phyloP scores from a whole-genome alignment of 768 basidiomycete genomes.

The Pisolithus microcarpus region DNA sequence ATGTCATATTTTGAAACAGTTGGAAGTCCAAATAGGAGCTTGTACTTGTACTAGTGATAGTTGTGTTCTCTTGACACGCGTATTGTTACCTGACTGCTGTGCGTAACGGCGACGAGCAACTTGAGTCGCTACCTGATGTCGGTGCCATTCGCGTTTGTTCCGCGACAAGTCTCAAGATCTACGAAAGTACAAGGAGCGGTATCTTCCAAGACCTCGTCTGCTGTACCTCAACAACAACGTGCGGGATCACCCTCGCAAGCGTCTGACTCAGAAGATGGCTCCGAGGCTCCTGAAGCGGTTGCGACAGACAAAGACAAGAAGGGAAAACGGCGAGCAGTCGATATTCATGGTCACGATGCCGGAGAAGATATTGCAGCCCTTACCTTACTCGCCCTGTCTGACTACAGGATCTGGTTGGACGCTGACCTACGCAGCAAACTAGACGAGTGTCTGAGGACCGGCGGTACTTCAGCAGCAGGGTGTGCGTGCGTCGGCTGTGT shows the following conservation, averaged over 20 bases:
- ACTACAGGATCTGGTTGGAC: slow-evolving; percentile 62
- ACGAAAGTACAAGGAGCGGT: slow-evolving; percentile 18
- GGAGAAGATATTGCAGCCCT: slow-evolving; percentile 45
- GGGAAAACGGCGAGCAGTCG: slow-evolving; percentile 16
- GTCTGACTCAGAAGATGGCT: slow-evolving; percentile 2
- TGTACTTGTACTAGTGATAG: not conserved
- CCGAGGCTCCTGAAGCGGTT: not conserved
- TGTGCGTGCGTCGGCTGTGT: slow-evolving; percentile 37
- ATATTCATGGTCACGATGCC: slow-evolving; percentile 11
- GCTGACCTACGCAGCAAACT: slow-evolving; percentile 45
- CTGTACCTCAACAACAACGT: slow-evolving; percentile 3
- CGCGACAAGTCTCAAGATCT: slow-evolving; percentile 37
- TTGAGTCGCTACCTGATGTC: slow-evolving; percentile 8
- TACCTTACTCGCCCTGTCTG: slow-evolving; percentile 56
- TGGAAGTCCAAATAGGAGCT: no score
- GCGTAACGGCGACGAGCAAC: no score
- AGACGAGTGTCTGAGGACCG: slow-evolving; percentile 25
- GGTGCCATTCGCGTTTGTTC: slow-evolving; percentile 38
- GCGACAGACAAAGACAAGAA: slow-evolving; percentile 14
- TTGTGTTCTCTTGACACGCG: not conserved
- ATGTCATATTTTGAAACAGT: no score
- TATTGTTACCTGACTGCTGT: no score
- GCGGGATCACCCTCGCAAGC: slow-evolving; percentile 4
- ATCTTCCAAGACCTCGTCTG: slow-evolving; percentile 6
- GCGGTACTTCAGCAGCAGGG: slow-evolving; percentile 22